Conservation (phyloP, 2,329 filamentous ascomycete genomes). For the Diaporthe vaccinii region DNA sequence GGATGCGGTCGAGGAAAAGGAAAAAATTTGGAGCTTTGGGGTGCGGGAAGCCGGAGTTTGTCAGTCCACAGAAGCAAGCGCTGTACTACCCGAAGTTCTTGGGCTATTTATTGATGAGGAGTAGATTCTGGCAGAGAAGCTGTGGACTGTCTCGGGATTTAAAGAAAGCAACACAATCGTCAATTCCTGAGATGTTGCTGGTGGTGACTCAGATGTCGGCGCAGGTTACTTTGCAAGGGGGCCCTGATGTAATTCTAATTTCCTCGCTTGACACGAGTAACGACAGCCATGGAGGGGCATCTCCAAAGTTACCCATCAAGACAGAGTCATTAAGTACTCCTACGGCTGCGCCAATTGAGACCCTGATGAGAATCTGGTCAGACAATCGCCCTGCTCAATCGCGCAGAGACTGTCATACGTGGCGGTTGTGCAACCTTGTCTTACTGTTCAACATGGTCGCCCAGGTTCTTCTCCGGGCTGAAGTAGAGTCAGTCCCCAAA, state of each 20-base stretch:
- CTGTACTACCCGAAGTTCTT: constrained; percentile 18
- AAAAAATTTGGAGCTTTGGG: constrained; percentile 36
- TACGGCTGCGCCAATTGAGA: neutral
- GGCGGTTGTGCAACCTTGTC: neutral
- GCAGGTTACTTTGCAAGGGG: constrained; percentile 22
- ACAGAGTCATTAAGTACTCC: neutral
- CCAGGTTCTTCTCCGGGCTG: neutral
- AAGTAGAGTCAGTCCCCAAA: neutral
- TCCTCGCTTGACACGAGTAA: constrained; percentile 16
- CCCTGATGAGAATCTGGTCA: neutral
- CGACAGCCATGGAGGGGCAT: constrained; percentile 1
- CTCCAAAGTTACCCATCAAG: neutral
- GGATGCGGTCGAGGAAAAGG: neutral
- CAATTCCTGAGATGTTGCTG: neutral
- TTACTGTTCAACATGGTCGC: neutral
- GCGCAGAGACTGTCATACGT: neutral
- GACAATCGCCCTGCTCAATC: neutral
- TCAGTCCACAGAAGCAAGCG: constrained; percentile 28
- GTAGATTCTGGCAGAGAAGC: neutral
- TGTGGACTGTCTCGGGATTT: neutral
- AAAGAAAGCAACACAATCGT: neutral
- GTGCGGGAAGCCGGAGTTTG: constrained; percentile 26
- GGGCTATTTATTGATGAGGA: neutral
- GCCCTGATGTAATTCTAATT: constrained; percentile 24
- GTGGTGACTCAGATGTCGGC: constrained; percentile 37